Evolutionary conservation across 345 rosid genomes (phyloP).

Genomic region (Mangifera indica): DNA sequence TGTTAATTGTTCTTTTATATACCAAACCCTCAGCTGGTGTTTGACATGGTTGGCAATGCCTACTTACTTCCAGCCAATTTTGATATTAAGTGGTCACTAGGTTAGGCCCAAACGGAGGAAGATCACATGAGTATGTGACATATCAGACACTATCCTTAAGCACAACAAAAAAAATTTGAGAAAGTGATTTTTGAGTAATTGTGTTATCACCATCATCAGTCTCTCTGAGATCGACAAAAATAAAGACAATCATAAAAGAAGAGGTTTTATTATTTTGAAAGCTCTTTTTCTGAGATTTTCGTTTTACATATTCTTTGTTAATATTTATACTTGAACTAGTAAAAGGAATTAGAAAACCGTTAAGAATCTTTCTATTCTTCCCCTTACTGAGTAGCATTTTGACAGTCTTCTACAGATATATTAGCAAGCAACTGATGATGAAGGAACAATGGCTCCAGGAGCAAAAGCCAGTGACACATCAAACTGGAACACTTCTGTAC

Average conservation of each 20-base stretch:
- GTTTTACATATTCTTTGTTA: constrained; percentile 40
- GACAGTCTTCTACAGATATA: constrained; percentile 37
- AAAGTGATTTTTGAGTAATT: constrained; percentile 67
- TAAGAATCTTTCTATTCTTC: constrained; percentile 30
- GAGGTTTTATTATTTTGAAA: constrained; percentile 57
- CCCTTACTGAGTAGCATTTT: constrained; percentile 47
- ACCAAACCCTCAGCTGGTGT: constrained; percentile 33
- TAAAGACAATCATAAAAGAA: constrained; percentile 85
- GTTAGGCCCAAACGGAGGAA: constrained; percentile 70
- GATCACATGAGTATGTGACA: constrained; percentile 87
- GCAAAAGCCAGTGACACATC: constrained; percentile 58
- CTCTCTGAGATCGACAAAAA: constrained; percentile 95
- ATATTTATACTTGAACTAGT: constrained; percentile 52
- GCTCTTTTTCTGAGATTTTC: constrained; percentile 39
- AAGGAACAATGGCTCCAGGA: constrained; percentile 74
- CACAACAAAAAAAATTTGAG: constrained; percentile 85
- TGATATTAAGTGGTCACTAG: constrained; percentile 58
- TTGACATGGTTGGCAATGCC: neutral
- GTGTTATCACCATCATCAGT: constrained; percentile 70
- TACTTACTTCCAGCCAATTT: too few relatives aligned
- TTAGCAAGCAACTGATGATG: constrained; percentile 63
- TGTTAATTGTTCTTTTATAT: constrained; percentile 24
- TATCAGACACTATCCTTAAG: constrained; percentile 85
- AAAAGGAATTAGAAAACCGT: constrained; percentile 45
- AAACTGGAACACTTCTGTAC: constrained; percentile 94